Conservation (phyloP, 345 rosid genomes). For the Salix purpurea region DNA sequence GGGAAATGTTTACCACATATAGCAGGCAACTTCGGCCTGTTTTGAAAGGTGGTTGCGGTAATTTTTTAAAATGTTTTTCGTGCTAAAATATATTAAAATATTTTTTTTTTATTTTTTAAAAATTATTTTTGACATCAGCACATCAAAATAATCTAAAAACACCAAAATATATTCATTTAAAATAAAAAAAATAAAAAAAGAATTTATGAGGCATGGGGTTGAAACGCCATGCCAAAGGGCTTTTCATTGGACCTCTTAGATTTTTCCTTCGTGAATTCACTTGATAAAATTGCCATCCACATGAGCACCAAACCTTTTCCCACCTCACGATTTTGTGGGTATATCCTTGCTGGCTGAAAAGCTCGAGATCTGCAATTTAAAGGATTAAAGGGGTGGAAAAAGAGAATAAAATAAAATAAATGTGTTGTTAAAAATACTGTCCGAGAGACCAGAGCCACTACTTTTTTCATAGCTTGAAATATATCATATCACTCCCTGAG, state of each 20-base stretch:
- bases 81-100: too few relatives aligned
- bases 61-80: too few relatives aligned
- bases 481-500: background rate
- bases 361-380: background rate
- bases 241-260: background rate
- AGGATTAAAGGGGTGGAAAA: background rate
- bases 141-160: too few relatives aligned
- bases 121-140: too few relatives aligned
- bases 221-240: too few relatives aligned
- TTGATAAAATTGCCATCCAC: constrained; percentile 35
- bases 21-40: too few relatives aligned
- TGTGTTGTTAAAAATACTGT: background rate
- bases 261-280: background rate
- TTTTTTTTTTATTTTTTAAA: too few relatives aligned
- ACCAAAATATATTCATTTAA: too few relatives aligned
- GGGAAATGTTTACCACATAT: background rate
- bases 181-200: too few relatives aligned
- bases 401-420: background rate
- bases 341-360: constrained; percentile 30
- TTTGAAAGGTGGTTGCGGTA: too few relatives aligned
- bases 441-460: constrained; percentile 13
- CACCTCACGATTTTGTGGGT: constrained; percentile 32
- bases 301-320: constrained; percentile 9
- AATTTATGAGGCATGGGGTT: too few relatives aligned
- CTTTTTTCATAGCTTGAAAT: background rate